Conservation (phyloP, 2,329 filamentous ascomycete species). For the Catunica adiposa region DNA sequence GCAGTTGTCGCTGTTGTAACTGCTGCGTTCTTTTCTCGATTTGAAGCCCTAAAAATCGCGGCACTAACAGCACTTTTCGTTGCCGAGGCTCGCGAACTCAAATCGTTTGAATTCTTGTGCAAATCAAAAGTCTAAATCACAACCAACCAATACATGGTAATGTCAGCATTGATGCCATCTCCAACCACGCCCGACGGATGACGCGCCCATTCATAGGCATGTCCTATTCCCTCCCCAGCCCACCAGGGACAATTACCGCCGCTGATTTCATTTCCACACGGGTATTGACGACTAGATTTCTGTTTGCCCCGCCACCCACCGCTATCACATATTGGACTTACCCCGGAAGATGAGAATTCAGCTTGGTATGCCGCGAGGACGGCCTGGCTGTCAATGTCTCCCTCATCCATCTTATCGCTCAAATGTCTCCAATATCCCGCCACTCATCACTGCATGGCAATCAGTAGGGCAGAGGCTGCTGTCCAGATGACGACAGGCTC, state of each 20-base stretch:
- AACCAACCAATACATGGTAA: background rate
- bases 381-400: constrained; percentile 10
- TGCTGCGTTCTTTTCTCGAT: background rate
- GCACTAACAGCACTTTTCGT: background rate
- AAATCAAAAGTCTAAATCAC: background rate
- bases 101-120: background rate
- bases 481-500: background rate
- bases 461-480: background rate
- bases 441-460: background rate
- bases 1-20: too few relatives aligned
- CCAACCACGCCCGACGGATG: background rate
- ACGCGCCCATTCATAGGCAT: background rate
- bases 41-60: background rate
- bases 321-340: background rate
- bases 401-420: background rate
- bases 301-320: too few relatives aligned
- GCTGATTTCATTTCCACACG: too few relatives aligned
- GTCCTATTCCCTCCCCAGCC: too few relatives aligned
- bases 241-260: too few relatives aligned
- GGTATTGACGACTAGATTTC: too few relatives aligned
- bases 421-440: background rate
- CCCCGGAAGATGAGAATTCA: constrained; percentile 9
- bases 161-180: background rate
- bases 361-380: constrained; percentile 10
- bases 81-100: background rate